phyloP scores from a whole-genome alignment of 1,139 yeast genomes.

The Protomyces inundatus region DNA sequence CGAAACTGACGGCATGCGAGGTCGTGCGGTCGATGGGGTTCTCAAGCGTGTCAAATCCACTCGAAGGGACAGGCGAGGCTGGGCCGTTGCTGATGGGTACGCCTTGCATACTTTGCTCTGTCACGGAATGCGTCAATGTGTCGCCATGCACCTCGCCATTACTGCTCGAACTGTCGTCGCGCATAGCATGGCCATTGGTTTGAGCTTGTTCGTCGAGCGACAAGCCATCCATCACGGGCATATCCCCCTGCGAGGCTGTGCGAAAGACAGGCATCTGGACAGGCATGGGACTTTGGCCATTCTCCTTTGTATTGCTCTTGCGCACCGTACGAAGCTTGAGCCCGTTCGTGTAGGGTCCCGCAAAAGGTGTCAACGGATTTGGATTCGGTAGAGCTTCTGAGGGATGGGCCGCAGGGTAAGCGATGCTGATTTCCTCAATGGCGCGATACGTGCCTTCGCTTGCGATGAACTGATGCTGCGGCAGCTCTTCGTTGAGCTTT shows the following conservation, averaged over 20 bases:
- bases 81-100: neutral
- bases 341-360: constrained; percentile 8
- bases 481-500: constrained; percentile 7
- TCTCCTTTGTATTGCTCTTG: neutral
- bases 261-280: neutral
- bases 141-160: neutral
- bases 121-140: neutral
- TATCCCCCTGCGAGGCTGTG: constrained; percentile 10
- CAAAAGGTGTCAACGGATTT: constrained; percentile 21
- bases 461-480: constrained; percentile 9
- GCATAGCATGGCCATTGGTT: neutral
- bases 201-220: neutral
- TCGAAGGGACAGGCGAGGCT: neutral
- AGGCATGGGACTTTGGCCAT: neutral
- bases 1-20: neutral
- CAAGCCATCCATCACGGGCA: neutral
- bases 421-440: constrained; percentile 2
- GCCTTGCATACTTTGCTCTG: neutral
- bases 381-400: constrained; percentile 19
- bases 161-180: constrained; percentile 1
- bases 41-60: neutral
- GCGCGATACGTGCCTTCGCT: constrained; percentile 22
- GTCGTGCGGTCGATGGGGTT: neutral
- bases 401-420: constrained; percentile 22
- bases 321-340: neutral